Evolutionary conservation across 2,329 filamentous ascomycete species (phyloP).

Genomic region (Fusarium penzigii): DNA sequence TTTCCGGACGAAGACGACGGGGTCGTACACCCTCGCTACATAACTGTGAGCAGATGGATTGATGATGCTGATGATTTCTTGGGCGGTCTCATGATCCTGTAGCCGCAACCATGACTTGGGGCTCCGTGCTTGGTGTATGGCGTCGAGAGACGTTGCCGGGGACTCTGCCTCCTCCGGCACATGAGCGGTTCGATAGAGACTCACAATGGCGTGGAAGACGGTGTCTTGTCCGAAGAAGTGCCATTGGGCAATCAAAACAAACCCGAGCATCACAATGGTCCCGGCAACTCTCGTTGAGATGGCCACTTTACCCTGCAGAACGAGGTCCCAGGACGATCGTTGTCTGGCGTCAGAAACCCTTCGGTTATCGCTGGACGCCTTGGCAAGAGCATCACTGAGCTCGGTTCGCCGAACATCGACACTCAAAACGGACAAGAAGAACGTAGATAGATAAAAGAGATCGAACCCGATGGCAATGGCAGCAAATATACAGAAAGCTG

Average conservation of each 20-base stretch:
- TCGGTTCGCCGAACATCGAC: constrained; percentile 78
- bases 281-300: constrained; percentile 75
- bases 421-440: constrained; percentile 77
- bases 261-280: constrained; percentile 70
- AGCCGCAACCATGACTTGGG: constrained; percentile 74
- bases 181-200: constrained; percentile 22
- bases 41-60: constrained; percentile 73
- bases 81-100: constrained; percentile 77
- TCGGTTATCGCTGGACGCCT: constrained; percentile 46
- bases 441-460: constrained; percentile 76
- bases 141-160: constrained; percentile 45
- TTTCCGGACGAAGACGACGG: constrained; percentile 70
- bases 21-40: constrained; percentile 73
- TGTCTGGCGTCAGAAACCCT: constrained; percentile 24
- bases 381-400: constrained; percentile 70
- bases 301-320: constrained; percentile 65
- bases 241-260: constrained; percentile 73
- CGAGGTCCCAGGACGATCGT: constrained; percentile 53
- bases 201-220: constrained; percentile 33
- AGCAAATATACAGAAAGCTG: constrained; percentile 75
- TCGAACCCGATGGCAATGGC: constrained; percentile 75
- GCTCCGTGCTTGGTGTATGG: constrained; percentile 73
- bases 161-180: constrained; percentile 27
- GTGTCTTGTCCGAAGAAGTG: constrained; percentile 71
- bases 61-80: constrained; percentile 73